Base-by-base conservation (phyloP, 306 rosid genomes). In the Quercus gilva region DNA sequence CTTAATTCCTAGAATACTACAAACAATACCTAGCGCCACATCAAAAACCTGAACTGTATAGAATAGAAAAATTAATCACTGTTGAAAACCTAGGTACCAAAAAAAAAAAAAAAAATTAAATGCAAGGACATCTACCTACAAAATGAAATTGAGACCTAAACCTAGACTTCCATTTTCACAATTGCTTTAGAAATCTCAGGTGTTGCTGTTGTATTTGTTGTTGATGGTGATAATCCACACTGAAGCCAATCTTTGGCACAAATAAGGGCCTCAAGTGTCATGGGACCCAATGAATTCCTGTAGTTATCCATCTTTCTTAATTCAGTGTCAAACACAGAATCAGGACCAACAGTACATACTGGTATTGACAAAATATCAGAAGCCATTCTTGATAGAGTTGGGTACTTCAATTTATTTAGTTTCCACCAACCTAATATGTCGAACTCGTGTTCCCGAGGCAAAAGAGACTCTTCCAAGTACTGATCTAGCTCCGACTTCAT, bases 341-440 rank as follows among this genome's bases (percentile, higher is more conserved):
- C 94, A 0, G 88, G 85, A 53, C 87, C 77, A 23, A 90, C 85
- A 0, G 94, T 92, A 7, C 95, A 92, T 12, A 92, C 80, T 2
- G 97, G 88, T 71, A 91, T 81, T 9, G 99, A 87, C 84, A 95
- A 84, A 76, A 95, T 83, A 86, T 95, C 99, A 64, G 88, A 95
- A 19, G 99, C 99, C 85, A 91, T 86, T 82, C 78, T 91, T 5
- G 94, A 89, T 69, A 95, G 78, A 65, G 94, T 88, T 56, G 99
- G 99, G 84, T 90, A 95, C 82, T 80, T 91, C 7, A 55, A 28
- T 79, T 81, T 88, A 80, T 92, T 86, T 41, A 73, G 63, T 73
- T 73, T 91, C 99, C 99, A 95, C 99, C 99, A 95, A 60, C 74
- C 86, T 86, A 92, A 73, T 71, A 92, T 81, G 61, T 95, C 96